Percentiles rank a stretch among this genome's conserved stretches.
phyloP scores from a whole-genome alignment of 805 yeast species.

The Metschnikowia kunwiensis region DNA sequence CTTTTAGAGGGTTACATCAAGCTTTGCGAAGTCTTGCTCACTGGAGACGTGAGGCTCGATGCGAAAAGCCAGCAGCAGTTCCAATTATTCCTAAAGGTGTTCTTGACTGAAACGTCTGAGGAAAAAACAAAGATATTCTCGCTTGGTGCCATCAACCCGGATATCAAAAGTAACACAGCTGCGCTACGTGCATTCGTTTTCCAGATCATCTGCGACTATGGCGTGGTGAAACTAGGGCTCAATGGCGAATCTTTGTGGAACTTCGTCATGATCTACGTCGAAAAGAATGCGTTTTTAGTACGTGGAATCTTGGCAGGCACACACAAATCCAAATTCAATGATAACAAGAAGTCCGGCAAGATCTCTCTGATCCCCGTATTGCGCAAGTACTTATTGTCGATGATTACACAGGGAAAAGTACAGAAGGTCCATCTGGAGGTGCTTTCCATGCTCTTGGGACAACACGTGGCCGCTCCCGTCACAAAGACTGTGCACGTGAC shows the following conservation, averaged over 20 bases:
- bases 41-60: constrained; percentile 40
- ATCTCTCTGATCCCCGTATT: constrained; percentile 43
- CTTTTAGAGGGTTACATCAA: constrained; percentile 60
- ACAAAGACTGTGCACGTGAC: constrained; percentile 18
- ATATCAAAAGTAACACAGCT: constrained; percentile 53
- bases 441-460: constrained; percentile 48
- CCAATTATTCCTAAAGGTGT: constrained; percentile 53
- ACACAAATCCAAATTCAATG: constrained; percentile 44
- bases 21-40: constrained; percentile 47
- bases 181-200: constrained; percentile 50
- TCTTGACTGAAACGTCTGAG: constrained; percentile 56
- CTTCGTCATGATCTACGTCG: constrained; percentile 53
- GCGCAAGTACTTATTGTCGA: constrained; percentile 50
- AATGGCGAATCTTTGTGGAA: constrained; percentile 65
- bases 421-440: constrained; percentile 43
- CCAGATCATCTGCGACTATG: constrained; percentile 47
- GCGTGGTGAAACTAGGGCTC: constrained; percentile 55
- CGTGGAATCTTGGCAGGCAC: constrained; percentile 56
- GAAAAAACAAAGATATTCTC: constrained; percentile 63
- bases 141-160: constrained; percentile 69
- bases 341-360: constrained; percentile 48
- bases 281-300: constrained; percentile 41
- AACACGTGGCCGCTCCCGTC: constrained; percentile 21
- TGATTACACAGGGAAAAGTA: constrained; percentile 49
- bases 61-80: constrained; percentile 58